Conservation (phyloP, 352 stramenopile genomes). For the Phytophthora sp. region DNA sequence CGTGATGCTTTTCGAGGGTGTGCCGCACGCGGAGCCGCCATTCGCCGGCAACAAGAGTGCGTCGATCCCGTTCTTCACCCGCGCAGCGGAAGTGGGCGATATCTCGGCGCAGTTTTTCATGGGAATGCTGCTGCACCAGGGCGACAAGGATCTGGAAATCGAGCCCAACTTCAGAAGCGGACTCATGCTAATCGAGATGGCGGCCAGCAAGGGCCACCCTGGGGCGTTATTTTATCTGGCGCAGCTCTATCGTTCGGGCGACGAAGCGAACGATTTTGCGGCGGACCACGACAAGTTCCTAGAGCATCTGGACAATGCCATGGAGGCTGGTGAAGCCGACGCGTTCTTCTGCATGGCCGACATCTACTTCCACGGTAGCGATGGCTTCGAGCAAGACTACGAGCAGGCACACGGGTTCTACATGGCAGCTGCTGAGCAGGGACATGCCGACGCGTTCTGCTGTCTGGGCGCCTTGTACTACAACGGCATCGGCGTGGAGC, state of each 20-base stretch:
- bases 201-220: slow-evolving; percentile 68
- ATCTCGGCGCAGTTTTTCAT: slow-evolving; percentile 88
- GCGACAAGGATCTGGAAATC: slow-evolving; percentile 74
- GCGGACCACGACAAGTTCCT: slow-evolving; percentile 65
- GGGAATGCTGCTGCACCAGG: slow-evolving; percentile 80
- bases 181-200: slow-evolving; percentile 81
- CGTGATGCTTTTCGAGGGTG: slow-evolving; percentile 76
- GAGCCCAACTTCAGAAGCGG: slow-evolving; percentile 64
- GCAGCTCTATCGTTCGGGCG: slow-evolving; percentile 88
- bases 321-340: slow-evolving; percentile 68
- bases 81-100: slow-evolving; percentile 78
- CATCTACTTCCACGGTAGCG: slow-evolving; percentile 85
- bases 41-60: slow-evolving; percentile 61
- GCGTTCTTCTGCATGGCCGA: slow-evolving; percentile 88
- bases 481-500: slow-evolving; percentile 67
- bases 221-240: slow-evolving; percentile 84
- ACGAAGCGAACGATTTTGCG: slow-evolving; percentile 51
- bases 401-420: slow-evolving; percentile 78
- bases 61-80: slow-evolving; percentile 80
- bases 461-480: slow-evolving; percentile 86
- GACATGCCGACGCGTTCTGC: slow-evolving; percentile 75
- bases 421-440: slow-evolving; percentile 65
- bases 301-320: slow-evolving; percentile 64
- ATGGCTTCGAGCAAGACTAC: slow-evolving; percentile 75
- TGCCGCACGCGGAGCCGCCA: slow-evolving; percentile 73